phyloP scores from a whole-genome alignment of 1,139 yeast genomes.

The Pichia sp. region DNA sequence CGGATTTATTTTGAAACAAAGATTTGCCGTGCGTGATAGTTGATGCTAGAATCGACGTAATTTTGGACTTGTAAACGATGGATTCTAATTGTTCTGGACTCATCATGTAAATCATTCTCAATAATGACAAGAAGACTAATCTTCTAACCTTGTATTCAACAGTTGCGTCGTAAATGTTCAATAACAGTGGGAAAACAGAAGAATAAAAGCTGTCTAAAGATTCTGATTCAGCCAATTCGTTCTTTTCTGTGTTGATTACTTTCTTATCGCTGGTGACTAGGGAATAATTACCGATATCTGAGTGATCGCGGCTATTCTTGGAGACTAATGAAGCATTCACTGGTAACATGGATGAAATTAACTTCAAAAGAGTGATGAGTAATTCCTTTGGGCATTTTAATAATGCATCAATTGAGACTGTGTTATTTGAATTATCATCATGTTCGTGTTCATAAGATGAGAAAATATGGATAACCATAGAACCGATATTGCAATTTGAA shows the following conservation, averaged over 20 bases:
- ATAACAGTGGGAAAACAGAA: conserved; percentile 56
- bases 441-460: conserved; percentile 29
- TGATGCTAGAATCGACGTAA: conserved; percentile 60
- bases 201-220: conserved; percentile 41
- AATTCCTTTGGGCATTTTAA: conserved; percentile 76
- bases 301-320: conserved; percentile 1
- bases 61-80: conserved; percentile 27
- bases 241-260: conserved; percentile 29
- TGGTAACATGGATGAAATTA: conserved; percentile 62
- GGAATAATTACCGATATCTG: conserved; percentile 18
- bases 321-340: conserved; percentile 20
- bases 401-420: conserved; percentile 60
- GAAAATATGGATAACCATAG: conserved; percentile 44
- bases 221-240: not conserved
- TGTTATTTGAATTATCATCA: conserved; percentile 10
- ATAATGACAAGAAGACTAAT: conserved; percentile 53
- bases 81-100: conserved; percentile 22
- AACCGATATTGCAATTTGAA: conserved; percentile 41
- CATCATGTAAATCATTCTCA: conserved; percentile 47
- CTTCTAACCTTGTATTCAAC: conserved; percentile 69
- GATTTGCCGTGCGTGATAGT: conserved; percentile 62
- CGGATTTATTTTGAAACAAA: conserved; percentile 23
- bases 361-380: conserved; percentile 51
- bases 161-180: conserved; percentile 72
- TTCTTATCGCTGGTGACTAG: conserved; percentile 33